Evolutionary conservation across 208 protist genomes (phyloP).

Genomic region (Phytomonas francai): DNA sequence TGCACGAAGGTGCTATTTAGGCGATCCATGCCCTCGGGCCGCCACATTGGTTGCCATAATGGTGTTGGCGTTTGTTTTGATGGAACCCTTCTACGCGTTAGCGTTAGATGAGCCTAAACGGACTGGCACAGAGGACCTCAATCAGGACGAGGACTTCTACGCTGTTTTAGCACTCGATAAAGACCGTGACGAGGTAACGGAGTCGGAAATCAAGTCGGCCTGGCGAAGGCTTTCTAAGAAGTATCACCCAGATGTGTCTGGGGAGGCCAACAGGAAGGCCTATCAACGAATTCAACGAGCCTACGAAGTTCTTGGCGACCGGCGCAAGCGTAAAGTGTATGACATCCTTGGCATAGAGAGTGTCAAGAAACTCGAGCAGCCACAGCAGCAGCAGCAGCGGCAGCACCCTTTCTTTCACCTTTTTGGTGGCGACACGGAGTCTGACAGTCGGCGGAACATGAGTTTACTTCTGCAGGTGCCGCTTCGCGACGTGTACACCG

Average conservation of each 20-base stretch:
- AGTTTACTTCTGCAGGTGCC: constrained; percentile 64
- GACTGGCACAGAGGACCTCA: background rate
- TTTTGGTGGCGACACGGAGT: constrained; percentile 25
- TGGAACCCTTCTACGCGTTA: background rate
- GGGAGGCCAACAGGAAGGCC: constrained; percentile 31
- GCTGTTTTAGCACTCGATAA: constrained; percentile 49
- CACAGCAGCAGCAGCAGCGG: constrained; percentile 23
- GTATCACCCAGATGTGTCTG: constrained; percentile 78
- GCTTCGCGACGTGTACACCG: constrained; percentile 90
- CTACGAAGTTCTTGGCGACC: constrained; percentile 88
- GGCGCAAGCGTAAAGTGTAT: constrained; percentile 87
- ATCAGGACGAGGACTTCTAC: constrained; percentile 61
- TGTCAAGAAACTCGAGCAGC: constrained; percentile 60
- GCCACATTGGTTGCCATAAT: background rate
- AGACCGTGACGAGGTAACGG: constrained; percentile 57
- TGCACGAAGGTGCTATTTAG: background rate
- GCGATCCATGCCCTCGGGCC: background rate
- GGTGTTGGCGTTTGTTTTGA: background rate
- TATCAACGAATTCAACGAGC: constrained; percentile 81
- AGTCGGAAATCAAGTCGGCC: constrained; percentile 68
- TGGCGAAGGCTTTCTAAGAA: constrained; percentile 71
- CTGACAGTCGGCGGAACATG: constrained; percentile 37
- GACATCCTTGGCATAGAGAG: constrained; percentile 87
- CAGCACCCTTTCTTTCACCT: constrained; percentile 23
- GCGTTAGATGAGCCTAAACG: background rate